Evolutionary conservation across 2,329 filamentous ascomycete species (phyloP).

Genomic region (Didymella pinodella): DNA sequence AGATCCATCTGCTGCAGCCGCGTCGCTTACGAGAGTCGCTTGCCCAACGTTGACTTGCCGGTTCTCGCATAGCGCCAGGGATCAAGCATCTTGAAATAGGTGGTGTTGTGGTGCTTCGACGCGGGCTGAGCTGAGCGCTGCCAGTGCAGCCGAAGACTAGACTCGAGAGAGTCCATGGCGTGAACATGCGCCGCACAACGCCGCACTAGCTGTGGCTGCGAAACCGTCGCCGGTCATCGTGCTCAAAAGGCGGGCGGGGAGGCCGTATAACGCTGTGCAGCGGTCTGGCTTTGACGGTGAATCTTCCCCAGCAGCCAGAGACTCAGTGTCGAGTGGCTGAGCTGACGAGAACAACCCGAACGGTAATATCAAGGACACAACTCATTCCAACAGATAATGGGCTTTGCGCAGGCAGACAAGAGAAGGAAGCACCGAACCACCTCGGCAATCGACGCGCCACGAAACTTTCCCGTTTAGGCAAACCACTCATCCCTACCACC

Average conservation of each 20-base stretch:
- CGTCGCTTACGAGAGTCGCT: conserved; percentile 18
- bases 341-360: background rate
- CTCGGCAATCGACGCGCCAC: background rate
- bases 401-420: background rate
- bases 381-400: background rate
- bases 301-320: background rate
- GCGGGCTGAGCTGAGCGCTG: conserved; percentile 16
- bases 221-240: conserved; percentile 1
- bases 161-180: conserved; percentile 4
- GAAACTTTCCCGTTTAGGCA: conserved; percentile 1
- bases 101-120: background rate
- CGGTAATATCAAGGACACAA: background rate
- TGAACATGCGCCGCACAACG: conserved; percentile 13
- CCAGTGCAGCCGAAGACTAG: conserved; percentile 8
- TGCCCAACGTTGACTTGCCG: background rate
- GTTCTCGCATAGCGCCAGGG: conserved; percentile 1
- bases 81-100: conserved; percentile 13
- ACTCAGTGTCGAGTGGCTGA: background rate
- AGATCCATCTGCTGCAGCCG: conserved; percentile 10
- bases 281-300: background rate
- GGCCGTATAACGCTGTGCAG: conserved; percentile 3
- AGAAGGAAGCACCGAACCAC: background rate
- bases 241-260: background rate
- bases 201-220: conserved; percentile 11
- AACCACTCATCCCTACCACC: background rate